phyloP scores from a whole-genome alignment of 139 green algal genomes.

The Coelastrella sp. region DNA sequence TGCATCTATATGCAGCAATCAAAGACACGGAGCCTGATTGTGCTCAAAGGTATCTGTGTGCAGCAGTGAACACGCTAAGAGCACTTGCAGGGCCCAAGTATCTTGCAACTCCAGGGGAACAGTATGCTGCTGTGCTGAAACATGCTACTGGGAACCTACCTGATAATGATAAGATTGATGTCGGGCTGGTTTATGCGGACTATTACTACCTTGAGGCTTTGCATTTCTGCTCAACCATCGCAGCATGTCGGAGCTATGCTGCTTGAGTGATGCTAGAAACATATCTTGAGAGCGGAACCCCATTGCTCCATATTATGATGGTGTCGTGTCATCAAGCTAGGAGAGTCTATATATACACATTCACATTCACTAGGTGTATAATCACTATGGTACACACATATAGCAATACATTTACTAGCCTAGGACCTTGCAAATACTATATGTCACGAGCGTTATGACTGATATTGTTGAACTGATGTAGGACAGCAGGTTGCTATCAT shows the following conservation, averaged over 20 bases:
- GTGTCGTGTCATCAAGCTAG: too few relatives aligned
- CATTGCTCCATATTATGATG: too few relatives aligned
- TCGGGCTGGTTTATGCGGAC: slow-evolving; percentile 30
- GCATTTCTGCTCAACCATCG: slow-evolving; percentile 18
- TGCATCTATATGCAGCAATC: slow-evolving; percentile 27
- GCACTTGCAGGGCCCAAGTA: slow-evolving; percentile 28
- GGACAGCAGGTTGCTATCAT: too few relatives aligned
- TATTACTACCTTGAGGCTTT: slow-evolving; percentile 39
- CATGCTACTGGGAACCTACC: slow-evolving; percentile 25
- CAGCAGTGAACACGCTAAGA: slow-evolving; percentile 20
- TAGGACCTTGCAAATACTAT: too few relatives aligned
- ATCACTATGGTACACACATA: too few relatives aligned
- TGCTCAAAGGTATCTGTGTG: slow-evolving; percentile 25
- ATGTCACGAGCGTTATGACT: too few relatives aligned
- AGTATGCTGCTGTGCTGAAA: slow-evolving; percentile 34
- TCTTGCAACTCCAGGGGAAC: neutral
- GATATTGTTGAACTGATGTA: too few relatives aligned
- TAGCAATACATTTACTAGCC: too few relatives aligned
- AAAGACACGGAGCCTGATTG: neutral
- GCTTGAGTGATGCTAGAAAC: too few relatives aligned
- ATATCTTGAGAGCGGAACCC: too few relatives aligned
- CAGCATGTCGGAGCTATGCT: neutral
- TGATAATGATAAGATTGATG: slow-evolving; percentile 11
- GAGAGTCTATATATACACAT: too few relatives aligned
- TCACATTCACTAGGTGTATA: too few relatives aligned